These are phyloP conservation scores for Pseudozyma hubeiensis DNA, from an alignment of 1,284 basidiomycete species.

Conservation along the genomic window DNA sequence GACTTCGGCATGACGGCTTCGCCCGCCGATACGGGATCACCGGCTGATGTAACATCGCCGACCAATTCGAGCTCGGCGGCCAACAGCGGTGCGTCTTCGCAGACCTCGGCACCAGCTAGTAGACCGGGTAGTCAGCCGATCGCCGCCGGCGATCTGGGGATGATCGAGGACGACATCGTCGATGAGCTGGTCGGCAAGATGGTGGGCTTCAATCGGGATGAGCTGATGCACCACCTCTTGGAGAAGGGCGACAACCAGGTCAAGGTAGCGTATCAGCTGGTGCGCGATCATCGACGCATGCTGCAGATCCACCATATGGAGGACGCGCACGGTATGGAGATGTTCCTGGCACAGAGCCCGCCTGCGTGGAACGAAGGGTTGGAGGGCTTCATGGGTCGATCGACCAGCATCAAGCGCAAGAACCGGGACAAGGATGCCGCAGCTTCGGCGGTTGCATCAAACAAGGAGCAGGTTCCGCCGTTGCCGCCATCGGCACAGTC, in stretches of 20 bases:
- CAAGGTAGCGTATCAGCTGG: constrained; percentile 94
- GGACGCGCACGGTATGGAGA: constrained; percentile 70
- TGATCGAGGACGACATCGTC: constrained; percentile 89
- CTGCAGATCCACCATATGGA: constrained; percentile 75
- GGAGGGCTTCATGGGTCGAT: constrained; percentile 57
- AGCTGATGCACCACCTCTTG: constrained; percentile 85
- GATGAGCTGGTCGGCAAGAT: constrained; percentile 83
- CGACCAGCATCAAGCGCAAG: constrained; percentile 53
- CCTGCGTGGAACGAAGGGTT: constrained; percentile 72
- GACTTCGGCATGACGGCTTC: constrained; percentile 67
- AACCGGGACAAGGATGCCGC: constrained; percentile 21
- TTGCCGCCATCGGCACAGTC: constrained; percentile 22
- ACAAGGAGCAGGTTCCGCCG: constrained; percentile 27
- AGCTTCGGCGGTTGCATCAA: constrained; percentile 9
- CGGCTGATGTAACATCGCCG: constrained; percentile 29
- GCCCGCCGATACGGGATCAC: constrained; percentile 35
- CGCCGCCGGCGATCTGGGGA: constrained; percentile 74
- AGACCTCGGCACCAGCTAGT: constrained; percentile 30
- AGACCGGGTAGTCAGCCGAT: constrained; percentile 34
- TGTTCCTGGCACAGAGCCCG: constrained; percentile 72
- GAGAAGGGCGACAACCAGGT: constrained; percentile 91
- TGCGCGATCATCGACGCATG: constrained; percentile 87
- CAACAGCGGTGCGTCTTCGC: constrained; percentile 27
- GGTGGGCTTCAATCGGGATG: constrained; percentile 80
- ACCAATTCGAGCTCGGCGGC: constrained; percentile 20